Evolutionary conservation across 345 rosid species (phyloP).

Genomic region (Corchorus olitorius): DNA sequence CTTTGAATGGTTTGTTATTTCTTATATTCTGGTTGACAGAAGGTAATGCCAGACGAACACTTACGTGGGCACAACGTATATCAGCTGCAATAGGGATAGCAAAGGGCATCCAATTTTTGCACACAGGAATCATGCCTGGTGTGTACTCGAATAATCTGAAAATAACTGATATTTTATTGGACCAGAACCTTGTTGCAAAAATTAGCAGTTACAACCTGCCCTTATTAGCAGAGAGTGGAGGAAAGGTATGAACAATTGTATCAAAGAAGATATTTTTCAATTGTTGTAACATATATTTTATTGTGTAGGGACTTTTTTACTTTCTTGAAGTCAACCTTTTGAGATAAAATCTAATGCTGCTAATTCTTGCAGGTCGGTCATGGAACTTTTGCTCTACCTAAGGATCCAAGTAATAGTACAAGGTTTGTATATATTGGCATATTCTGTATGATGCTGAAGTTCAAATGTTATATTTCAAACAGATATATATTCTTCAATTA

Average conservation of each 20-base stretch:
- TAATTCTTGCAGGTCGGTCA: constrained; percentile 53
- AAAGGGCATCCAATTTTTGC: constrained; percentile 87
- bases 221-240: constrained; percentile 58
- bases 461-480: neutral
- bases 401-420: constrained; percentile 40
- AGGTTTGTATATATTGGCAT: constrained; percentile 35
- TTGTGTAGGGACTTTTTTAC: constrained; percentile 4
- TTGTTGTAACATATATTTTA: neutral
- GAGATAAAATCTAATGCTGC: constrained; percentile 2
- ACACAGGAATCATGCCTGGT: constrained; percentile 87
- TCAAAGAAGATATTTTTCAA: neutral
- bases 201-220: constrained; percentile 91
- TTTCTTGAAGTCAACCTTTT: neutral
- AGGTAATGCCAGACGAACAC: constrained; percentile 41
- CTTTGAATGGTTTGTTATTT: constrained; percentile 8
- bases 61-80: constrained; percentile 82
- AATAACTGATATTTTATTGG: constrained; percentile 80
- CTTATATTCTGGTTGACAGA: constrained; percentile 42
- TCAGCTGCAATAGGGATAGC: constrained; percentile 86
- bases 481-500: neutral
- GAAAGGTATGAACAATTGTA: constrained; percentile 45
- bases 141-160: constrained; percentile 77
- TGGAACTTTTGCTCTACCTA: constrained; percentile 45
- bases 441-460: neutral
- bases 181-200: constrained; percentile 74